Evolutionary conservation across 1,284 basidiomycete genomes (phyloP).

Genomic region (Hemileia vastatrix): DNA sequence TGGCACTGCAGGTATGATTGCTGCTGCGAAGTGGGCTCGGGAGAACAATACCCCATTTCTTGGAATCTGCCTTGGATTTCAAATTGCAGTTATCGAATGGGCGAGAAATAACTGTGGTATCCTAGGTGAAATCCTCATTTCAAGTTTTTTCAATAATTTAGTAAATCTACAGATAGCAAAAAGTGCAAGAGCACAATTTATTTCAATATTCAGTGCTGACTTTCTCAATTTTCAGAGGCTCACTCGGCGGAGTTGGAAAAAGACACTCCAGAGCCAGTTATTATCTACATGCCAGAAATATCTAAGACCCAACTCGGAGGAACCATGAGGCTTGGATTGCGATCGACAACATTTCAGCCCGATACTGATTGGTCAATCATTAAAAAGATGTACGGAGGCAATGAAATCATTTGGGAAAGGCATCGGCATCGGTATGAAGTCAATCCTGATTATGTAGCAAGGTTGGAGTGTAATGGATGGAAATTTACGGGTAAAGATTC

Average conservation of each 20-base stretch:
- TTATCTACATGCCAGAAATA: slow-evolving; percentile 99
- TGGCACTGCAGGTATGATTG: slow-evolving; percentile 94
- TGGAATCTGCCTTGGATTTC: slow-evolving; percentile 96
- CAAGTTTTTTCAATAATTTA: not conserved
- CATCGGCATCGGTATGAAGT: slow-evolving; percentile 97
- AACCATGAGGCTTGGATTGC: slow-evolving; percentile 91
- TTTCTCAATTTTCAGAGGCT: slow-evolving; percentile 53
- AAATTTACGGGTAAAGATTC: slow-evolving; percentile 89
- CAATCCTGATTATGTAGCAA: slow-evolving; percentile 74
- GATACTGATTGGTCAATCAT: slow-evolving; percentile 56
- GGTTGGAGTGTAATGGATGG: slow-evolving; percentile 63
- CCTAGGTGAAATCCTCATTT: slow-evolving; percentile 49
- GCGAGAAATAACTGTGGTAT: slow-evolving; percentile 74
- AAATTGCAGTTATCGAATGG: slow-evolving; percentile 93
- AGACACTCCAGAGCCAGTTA: slow-evolving; percentile 56
- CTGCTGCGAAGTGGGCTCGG: slow-evolving; percentile 91
- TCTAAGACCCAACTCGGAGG: slow-evolving; percentile 96
- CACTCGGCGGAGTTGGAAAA: slow-evolving; percentile 73
- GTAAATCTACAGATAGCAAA: not conserved
- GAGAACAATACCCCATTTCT: slow-evolving; percentile 92
- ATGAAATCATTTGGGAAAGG: slow-evolving; percentile 81
- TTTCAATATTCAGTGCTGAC: not conserved
- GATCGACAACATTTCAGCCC: slow-evolving; percentile 78
- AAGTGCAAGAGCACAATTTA: slow-evolving; percentile 5
- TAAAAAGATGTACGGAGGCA: slow-evolving; percentile 75